These are phyloP conservation scores for Lablab purpureus DNA, from an alignment of 306 rosid genomes.

Conservation along the genomic window DNA sequence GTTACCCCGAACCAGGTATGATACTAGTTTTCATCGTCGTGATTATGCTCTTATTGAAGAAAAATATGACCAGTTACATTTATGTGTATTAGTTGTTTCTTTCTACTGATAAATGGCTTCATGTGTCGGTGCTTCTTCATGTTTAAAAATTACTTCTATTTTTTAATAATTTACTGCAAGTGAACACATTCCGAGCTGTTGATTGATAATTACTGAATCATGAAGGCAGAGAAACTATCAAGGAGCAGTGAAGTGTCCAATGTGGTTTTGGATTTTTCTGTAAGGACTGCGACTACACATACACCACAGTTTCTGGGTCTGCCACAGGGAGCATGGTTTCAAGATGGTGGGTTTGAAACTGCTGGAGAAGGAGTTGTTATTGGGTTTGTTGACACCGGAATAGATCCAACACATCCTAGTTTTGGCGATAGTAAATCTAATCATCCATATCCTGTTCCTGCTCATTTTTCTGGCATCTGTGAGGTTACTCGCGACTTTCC, in stretches of 20 bases:
- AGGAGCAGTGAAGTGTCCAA: conserved; percentile 86
- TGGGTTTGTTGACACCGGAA: conserved; percentile 92
- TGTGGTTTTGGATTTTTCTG: conserved; percentile 87
- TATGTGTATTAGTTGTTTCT: neutral
- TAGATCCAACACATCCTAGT: conserved; percentile 92
- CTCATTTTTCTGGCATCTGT: conserved; percentile 85
- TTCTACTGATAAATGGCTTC: conserved; percentile 19
- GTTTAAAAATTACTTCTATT: conserved; percentile 1
- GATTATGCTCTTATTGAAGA: conserved; percentile 21
- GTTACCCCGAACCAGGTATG: conserved; percentile 87
- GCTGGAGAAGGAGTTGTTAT: conserved; percentile 96
- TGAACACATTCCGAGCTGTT: conserved; percentile 26
- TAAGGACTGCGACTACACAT: conserved; percentile 94
- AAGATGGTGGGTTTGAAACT: conserved; percentile 80
- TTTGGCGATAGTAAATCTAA: conserved; percentile 63
- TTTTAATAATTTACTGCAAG: conserved; percentile 3
- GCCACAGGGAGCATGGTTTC: conserved; percentile 89
- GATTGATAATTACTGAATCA: conserved; percentile 38
- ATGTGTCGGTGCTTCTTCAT: neutral
- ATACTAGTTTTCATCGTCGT: conserved; percentile 26
- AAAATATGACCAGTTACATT: neutral
- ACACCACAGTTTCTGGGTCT: conserved; percentile 97
- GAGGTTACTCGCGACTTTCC: conserved; percentile 98
- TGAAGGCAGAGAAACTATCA: conserved; percentile 82
- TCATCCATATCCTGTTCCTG: conserved; percentile 78